Evolutionary conservation across 2,329 filamentous ascomycete genomes (phyloP).

Genomic region (Tolypocladium tundrense): DNA sequence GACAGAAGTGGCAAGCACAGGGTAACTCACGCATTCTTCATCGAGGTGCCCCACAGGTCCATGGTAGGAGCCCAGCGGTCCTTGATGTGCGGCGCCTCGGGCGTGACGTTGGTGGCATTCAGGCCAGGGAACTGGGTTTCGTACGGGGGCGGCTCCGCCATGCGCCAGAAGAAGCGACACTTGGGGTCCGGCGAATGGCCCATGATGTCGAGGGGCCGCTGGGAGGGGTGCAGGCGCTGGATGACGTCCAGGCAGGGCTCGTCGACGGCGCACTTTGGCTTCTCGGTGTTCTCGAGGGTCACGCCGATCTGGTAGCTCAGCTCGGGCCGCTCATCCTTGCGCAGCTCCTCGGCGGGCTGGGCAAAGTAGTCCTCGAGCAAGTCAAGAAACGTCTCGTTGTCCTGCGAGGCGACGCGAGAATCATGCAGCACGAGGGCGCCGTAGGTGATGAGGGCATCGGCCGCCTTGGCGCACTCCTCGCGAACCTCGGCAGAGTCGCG

Average conservation of each 20-base stretch:
- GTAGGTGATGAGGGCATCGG: conserved; percentile 47
- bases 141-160: conserved; percentile 44
- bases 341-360: conserved; percentile 37
- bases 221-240: conserved; percentile 38
- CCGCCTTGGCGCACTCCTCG: conserved; percentile 43
- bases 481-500: conserved; percentile 31
- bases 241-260: conserved; percentile 50
- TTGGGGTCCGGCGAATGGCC: conserved; percentile 49
- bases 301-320: conserved; percentile 52
- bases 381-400: conserved; percentile 49
- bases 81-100: conserved; percentile 35
- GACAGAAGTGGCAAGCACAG: not conserved
- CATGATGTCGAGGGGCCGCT: conserved; percentile 48
- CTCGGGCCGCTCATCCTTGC: conserved; percentile 44
- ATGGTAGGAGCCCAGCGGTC: conserved; percentile 43
- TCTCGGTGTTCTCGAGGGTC: conserved; percentile 53
- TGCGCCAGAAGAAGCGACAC: conserved; percentile 54
- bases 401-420: conserved; percentile 42
- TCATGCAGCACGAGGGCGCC: conserved; percentile 51
- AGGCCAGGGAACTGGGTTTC: conserved; percentile 43
- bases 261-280: conserved; percentile 53
- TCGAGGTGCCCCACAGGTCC: conserved; percentile 47
- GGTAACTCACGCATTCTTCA: conserved; percentile 45
- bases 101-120: conserved; percentile 45
- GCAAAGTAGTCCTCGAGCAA: conserved; percentile 57